phyloP scores from a whole-genome alignment of 2,329 filamentous ascomycete species.

The Thelonectria blattea region DNA sequence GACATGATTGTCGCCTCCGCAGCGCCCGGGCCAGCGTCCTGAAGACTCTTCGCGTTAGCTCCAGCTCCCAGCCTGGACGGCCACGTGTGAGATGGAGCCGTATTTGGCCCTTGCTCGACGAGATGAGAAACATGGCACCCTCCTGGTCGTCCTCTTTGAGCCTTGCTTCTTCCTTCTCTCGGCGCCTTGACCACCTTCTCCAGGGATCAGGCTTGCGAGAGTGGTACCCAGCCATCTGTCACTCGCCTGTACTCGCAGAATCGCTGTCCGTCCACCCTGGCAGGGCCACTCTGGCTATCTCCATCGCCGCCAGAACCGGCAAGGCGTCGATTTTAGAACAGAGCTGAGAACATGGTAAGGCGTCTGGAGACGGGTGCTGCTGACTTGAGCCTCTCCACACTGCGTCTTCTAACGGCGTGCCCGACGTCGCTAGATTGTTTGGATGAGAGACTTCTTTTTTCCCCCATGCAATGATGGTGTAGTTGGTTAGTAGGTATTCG shows the following conservation, averaged over 20 bases:
- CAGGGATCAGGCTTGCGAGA: slow-evolving; percentile 15
- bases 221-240: slow-evolving; percentile 19
- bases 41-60: slow-evolving; percentile 26
- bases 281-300: background rate
- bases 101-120: slow-evolving; percentile 31
- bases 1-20: slow-evolving; percentile 17
- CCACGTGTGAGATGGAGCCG: slow-evolving; percentile 38
- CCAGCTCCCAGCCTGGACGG: slow-evolving; percentile 25
- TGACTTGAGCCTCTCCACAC: background rate
- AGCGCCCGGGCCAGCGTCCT: slow-evolving; percentile 21
- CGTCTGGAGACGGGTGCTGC: slow-evolving; percentile 10
- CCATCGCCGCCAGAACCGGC: slow-evolving; percentile 2
- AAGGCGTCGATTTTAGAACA: background rate
- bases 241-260: slow-evolving; percentile 16
- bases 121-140: slow-evolving; percentile 30
- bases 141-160: slow-evolving; percentile 25
- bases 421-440: slow-evolving; percentile 2
- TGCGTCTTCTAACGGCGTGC: slow-evolving; percentile 20
- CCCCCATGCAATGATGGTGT: background rate
- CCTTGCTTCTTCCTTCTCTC: slow-evolving; percentile 26
- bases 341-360: slow-evolving; percentile 22
- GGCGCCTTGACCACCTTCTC: slow-evolving; percentile 25
- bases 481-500: too few species aligned
- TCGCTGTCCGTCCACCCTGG: background rate
- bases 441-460: background rate